Base-by-base conservation (phyloP, 805 yeast genomes). In the Priceomyces melissophilus region DNA sequence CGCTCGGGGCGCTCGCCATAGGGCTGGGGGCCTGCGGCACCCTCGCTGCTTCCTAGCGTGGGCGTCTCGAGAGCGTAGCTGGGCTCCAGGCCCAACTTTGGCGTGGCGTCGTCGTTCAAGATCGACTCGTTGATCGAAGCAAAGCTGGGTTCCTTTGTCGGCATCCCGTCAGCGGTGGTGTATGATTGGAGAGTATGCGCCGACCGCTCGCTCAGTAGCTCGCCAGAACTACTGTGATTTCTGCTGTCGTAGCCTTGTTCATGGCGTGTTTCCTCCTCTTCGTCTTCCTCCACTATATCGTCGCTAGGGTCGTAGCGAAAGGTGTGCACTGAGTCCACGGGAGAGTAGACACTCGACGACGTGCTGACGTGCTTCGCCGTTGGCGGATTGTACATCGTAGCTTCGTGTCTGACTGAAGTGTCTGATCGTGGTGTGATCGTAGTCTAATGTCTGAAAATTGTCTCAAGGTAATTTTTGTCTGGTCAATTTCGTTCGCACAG, bases 281-380 rank as follows among this genome's bases (percentile, higher is more conserved):
- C 54, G 3, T 41, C 47, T 30, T 50, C 54, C 15, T 49, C 52
- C 14, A 45, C 37, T 10, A 45, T 50, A 4, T 42, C 44, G 28
- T 45, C 50, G 12, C 28, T 42, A 13, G 40, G 47, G 35, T 35
- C 41, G 30, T 30, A 30, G 23, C 45, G 41, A 34, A 45, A 43
- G 17, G 37, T 47, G 38, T 34, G 43, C 32, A 49, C 54, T n/a
- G 50, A 43, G 10, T 61, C 64, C 11, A 47, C 41, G 4, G 63
- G 47, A 14, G 69, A 61, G 41, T 67, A 67, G 11, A 65, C 66
- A 36, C 70, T 63, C 4, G 70, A 65, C 3, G 70, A 50, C 8
- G 63, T 53, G 37, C 70, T 63, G 39, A 54, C 44, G 40, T 64
- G 68, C 27, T 35, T 42, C 9, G 31, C 41, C 26, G 38, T 32